Evolutionary conservation across 2,329 filamentous ascomycete species (phyloP).

Genomic region (Penicillium sp.): DNA sequence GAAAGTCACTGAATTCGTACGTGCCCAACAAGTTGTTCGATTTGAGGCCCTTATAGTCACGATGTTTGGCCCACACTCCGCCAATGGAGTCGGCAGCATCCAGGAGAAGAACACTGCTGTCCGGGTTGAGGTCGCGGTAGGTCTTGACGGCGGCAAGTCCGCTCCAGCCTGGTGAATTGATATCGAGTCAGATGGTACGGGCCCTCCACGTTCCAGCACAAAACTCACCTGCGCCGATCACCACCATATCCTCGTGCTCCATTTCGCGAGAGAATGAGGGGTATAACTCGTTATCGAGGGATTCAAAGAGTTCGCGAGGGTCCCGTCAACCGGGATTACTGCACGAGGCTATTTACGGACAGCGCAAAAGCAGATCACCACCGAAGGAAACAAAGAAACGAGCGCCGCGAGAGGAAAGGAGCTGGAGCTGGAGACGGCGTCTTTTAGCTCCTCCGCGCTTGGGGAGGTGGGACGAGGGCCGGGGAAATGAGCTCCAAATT

Average conservation of each 20-base stretch:
- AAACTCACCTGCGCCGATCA: conserved; percentile 30
- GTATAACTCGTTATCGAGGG: background rate
- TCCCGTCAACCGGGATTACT: background rate
- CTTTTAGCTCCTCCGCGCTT: background rate
- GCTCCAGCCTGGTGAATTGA: conserved; percentile 50
- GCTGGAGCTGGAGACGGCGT: background rate
- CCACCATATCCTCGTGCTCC: conserved; percentile 30
- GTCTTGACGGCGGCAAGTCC: conserved; percentile 63
- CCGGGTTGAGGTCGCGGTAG: conserved; percentile 59
- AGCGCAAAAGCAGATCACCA: background rate
- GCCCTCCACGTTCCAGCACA: background rate
- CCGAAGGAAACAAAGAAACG: background rate
- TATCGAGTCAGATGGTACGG: background rate
- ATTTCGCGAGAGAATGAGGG: conserved; percentile 4
- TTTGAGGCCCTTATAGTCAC: conserved; percentile 66
- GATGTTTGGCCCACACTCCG: conserved; percentile 67
- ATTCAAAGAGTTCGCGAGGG: background rate
- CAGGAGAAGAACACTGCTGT: conserved; percentile 56
- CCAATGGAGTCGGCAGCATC: conserved; percentile 60
- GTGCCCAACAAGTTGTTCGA: conserved; percentile 73
- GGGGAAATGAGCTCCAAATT: background rate
- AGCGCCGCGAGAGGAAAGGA: background rate
- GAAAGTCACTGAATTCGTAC: conserved; percentile 72
- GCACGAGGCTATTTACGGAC: background rate
- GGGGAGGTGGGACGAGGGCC: background rate